These are phyloP conservation scores for Datisca glomerata DNA, from an alignment of 306 rosid genomes.

Conservation along the genomic window DNA sequence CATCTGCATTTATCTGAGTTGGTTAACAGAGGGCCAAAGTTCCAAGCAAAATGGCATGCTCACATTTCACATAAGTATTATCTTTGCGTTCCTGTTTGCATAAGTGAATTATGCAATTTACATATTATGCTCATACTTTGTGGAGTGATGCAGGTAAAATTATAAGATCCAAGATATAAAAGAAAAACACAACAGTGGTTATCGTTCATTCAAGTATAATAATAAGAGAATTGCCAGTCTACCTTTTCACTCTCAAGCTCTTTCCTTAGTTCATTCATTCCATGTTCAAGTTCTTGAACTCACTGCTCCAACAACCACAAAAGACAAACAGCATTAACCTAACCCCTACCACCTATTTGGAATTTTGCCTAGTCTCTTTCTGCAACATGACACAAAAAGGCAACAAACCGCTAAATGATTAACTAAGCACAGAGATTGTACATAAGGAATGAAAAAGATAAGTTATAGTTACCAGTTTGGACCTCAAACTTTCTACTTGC, in stretches of 20 bases:
- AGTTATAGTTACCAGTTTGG: constrained; percentile 68
- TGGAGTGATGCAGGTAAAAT: no score
- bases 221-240: constrained; percentile 21
- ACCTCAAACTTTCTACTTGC: constrained; percentile 70
- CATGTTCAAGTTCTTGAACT: constrained; percentile 66
- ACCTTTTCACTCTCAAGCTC: constrained; percentile 95
- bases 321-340: constrained; percentile 7
- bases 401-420: not conserved
- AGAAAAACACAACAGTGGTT: not conserved
- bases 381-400: constrained; percentile 21
- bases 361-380: constrained; percentile 71
- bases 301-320: constrained; percentile 43
- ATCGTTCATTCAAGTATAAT: no score
- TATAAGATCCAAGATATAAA: not conserved
- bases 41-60: no score
- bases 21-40: no score
- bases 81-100: no score
- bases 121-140: no score
- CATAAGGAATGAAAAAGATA: no score
- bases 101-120: no score
- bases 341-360: constrained; percentile 13
- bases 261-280: constrained; percentile 38
- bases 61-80: no score
- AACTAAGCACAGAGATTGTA: no score
- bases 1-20: no score